Conservation (phyloP, 192 early-diverging fungal genomes). For the Coemansia sp. region DNA sequence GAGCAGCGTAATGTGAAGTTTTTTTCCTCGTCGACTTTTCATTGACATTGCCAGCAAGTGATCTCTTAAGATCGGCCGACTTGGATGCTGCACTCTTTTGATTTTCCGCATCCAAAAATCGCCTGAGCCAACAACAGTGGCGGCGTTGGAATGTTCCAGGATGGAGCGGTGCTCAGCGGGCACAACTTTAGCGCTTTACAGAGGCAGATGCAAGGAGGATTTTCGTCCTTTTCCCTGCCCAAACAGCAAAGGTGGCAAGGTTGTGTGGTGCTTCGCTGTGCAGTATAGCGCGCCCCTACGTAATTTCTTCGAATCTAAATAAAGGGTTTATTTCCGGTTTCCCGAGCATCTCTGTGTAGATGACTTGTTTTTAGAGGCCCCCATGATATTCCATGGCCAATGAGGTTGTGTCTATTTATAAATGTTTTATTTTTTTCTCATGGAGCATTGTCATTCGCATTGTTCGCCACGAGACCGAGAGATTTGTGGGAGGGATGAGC, state of each 20-base stretch:
- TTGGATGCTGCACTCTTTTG: background rate
- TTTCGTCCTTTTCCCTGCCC: background rate
- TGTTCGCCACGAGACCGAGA: background rate
- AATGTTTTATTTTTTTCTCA: background rate
- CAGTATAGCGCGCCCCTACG: background rate
- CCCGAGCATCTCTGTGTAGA: background rate
- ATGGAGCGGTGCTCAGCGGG: background rate
- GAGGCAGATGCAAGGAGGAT: background rate
- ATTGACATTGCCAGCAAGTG: background rate
- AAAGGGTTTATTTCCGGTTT: background rate
- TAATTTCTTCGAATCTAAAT: background rate
- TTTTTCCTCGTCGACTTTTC: background rate
- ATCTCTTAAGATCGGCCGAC: background rate
- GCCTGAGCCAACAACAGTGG: background rate
- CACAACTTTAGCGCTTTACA: background rate
- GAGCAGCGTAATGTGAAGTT: background rate
- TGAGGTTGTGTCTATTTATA: background rate
- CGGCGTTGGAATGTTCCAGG: background rate
- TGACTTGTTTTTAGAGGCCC: background rate
- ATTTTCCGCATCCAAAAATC: background rate
- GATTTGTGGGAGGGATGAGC: background rate
- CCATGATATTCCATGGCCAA: slow-evolving; percentile 1
- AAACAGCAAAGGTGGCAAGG: background rate
- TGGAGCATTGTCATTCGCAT: background rate
- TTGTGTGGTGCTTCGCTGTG: background rate